These are phyloP conservation scores for Ophiocordyceps camponoti-leonardi DNA, from an alignment of 2,329 filamentous ascomycete genomes.

Conservation along the genomic window DNA sequence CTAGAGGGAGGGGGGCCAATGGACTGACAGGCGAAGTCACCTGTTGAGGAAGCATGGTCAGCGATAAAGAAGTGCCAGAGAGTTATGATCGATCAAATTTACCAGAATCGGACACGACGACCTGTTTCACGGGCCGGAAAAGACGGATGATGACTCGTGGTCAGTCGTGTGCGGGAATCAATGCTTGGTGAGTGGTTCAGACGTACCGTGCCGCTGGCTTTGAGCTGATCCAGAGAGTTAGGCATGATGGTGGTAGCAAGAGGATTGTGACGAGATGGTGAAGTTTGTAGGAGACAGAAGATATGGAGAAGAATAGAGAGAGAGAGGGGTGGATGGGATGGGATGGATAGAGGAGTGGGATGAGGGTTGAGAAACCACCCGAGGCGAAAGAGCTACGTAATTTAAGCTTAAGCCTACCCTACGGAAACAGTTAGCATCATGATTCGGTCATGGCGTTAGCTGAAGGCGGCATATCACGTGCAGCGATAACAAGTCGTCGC, in stretches of 20 bases:
- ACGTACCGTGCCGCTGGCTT: constrained; percentile 90
- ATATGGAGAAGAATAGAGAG: too few relatives aligned
- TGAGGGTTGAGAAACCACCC: too few relatives aligned
- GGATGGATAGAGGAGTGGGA: too few relatives aligned
- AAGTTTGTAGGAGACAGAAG: neutral
- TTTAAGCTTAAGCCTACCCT: too few relatives aligned
- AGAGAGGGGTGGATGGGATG: too few relatives aligned
- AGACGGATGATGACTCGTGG: neutral
- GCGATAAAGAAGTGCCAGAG: constrained; percentile 9
- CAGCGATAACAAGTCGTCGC: too few relatives aligned
- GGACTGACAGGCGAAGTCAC: constrained; percentile 62
- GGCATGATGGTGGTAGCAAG: constrained; percentile 39
- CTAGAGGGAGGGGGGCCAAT: constrained; percentile 1
- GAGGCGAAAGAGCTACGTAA: too few relatives aligned
- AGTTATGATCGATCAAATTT: constrained; percentile 19
- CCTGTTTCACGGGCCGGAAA: constrained; percentile 28
- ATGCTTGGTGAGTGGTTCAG: constrained; percentile 2
- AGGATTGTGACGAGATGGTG: neutral
- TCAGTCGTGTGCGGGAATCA: constrained; percentile 6
- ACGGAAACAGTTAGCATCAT: too few relatives aligned
- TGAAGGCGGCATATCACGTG: too few relatives aligned
- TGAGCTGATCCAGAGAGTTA: constrained; percentile 89
- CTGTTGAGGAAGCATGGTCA: constrained; percentile 18
- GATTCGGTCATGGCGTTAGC: too few relatives aligned
- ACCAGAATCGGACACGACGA: constrained; percentile 95